Evolutionary conservation across 2,329 filamentous ascomycete species (phyloP), one percentile per base, ranked within the genome.

Genomic region (Cryphonectria radicalis): DNA sequence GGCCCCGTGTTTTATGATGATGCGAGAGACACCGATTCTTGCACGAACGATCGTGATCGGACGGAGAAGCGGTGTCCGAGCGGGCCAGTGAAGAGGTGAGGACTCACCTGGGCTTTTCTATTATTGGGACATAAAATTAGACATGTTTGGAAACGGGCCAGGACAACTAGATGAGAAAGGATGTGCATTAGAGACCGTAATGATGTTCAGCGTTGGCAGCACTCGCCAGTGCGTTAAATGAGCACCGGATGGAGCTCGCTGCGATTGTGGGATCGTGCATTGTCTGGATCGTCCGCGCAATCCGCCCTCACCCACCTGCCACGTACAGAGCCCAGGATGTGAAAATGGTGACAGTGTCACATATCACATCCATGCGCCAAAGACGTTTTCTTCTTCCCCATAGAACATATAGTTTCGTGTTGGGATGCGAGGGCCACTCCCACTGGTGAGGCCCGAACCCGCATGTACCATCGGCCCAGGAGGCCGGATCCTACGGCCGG

Each of bases 51-150:
- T 62, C 50, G 37, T 70, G 70, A 67, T 46, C 43, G 63, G 57
- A 50, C 59, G 63, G 70, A 70, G 63, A 42, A 57, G 42, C 59
- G 63, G 40, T 50, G 57, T 50, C 70, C 70, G 67, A 69, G 37
- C 43, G 63, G 55, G 43, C 63, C 67, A 72, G 67, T 66, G 63
- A 66, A 35, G 63, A 68, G 50, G 32, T 14, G 62, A 60, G 62
- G 28, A 59, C 55, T 63, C 55, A 60, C 40, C 65, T 32, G 66
- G 28, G 40, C 40, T 35, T 32, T 32, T 32, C 40, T 32, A 57
- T 28, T 62, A 13, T 40, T 32, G 40, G 57, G 43, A 65, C 37
- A 57, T 57, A 42, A 59, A 32, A 32, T 59, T 17, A 17, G 5
- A 59, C 17, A 42, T 46, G 19, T 50, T 35, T 42, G n/a, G 22